Conservation (phyloP, 345 rosid genomes). For the Pistacia vera region DNA sequence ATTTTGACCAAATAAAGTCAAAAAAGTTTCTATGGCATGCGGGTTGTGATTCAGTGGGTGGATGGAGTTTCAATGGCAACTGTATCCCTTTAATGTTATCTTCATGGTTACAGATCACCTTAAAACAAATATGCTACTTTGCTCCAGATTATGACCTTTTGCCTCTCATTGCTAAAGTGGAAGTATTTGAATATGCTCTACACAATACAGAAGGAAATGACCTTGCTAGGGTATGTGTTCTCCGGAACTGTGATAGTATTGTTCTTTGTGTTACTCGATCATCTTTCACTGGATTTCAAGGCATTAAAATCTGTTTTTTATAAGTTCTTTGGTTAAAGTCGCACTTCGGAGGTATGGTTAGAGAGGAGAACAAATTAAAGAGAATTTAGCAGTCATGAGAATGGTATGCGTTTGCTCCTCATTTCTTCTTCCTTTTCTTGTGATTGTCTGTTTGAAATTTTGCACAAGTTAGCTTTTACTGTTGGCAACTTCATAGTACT, state of each 20-base stretch:
- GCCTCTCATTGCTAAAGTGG: slow-evolving; percentile 90
- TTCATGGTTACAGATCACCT: slow-evolving; percentile 54
- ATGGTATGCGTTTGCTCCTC: slow-evolving; percentile 65
- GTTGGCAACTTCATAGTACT: not conserved
- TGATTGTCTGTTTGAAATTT: not conserved
- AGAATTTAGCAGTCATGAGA: slow-evolving; percentile 83
- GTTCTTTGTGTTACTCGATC: not conserved
- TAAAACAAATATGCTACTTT: slow-evolving; percentile 84
- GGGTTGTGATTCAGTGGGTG: slow-evolving; percentile 5
- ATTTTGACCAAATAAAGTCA: not conserved
- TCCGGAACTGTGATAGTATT: slow-evolving; percentile 43
- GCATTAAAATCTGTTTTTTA: slow-evolving; percentile 7
- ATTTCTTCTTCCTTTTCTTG: not conserved
- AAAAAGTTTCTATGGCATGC: not conserved
- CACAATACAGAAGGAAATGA: not conserved
- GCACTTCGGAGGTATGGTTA: slow-evolving; percentile 96
- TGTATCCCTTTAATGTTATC: slow-evolving; percentile 17
- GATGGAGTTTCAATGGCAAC: slow-evolving; percentile 2
- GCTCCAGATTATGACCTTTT: slow-evolving; percentile 93
- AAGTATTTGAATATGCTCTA: slow-evolving; percentile 75
- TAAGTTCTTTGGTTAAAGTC: slow-evolving; percentile 99
- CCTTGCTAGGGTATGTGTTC: not conserved
- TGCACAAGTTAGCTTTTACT: not conserved
- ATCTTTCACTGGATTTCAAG: slow-evolving; percentile 15
- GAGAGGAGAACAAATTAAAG: slow-evolving; percentile 99